Base-by-base conservation (phyloP, 1,284 basidiomycete genomes). In the Coriolopsis trogii region DNA sequence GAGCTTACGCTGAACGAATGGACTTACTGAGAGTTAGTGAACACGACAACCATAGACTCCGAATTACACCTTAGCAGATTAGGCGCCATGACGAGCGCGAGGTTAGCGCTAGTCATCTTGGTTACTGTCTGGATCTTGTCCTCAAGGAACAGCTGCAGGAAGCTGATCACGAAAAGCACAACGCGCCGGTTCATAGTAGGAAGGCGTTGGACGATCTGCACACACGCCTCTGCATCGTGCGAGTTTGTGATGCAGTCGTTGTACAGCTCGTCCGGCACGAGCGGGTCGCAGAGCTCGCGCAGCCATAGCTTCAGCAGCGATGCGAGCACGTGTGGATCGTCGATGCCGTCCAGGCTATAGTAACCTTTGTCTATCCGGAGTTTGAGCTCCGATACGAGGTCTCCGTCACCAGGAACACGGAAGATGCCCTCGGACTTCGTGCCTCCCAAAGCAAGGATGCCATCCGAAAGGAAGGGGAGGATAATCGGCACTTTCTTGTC, bases 291-390 rank as follows among this genome's bases (percentile, higher is more conserved):
- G 15, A 96, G 81, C 69, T 97, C 94, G 40, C 94, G 82, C 12
- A 96, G 77, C 93, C 93, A 97, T 7, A 95, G 79, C 73, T 97
- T 96, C 71, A 95, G 80, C 40, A 95, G 74, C 2, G 89, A 92
- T 4, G 92, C 91, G 2, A 92, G 84, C 41, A 95, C 87, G 62
- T 95, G 87, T 1, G 92, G 91, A 66, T 95, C 93, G 58, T 92
- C 89, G 43, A 95, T 83, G 25, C 86, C 86, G 58, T 92, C 89
- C 49, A 95, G 79, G 41, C 87, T 92, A 71, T 96, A 96, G 63
- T 93, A 89, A 1, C 94, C 94, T 57, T 87, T 82, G 67, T 96
- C 93, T 58, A 96, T 93, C 45, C 91, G 84, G 24, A 93, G 79
- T 65, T 91, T 93, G 59, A 96, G 78, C 53, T 91, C 88, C 0